These are phyloP conservation scores for Myxozyma lipomycoides DNA, from an alignment of 805 yeast species.

Conservation along the genomic window DNA sequence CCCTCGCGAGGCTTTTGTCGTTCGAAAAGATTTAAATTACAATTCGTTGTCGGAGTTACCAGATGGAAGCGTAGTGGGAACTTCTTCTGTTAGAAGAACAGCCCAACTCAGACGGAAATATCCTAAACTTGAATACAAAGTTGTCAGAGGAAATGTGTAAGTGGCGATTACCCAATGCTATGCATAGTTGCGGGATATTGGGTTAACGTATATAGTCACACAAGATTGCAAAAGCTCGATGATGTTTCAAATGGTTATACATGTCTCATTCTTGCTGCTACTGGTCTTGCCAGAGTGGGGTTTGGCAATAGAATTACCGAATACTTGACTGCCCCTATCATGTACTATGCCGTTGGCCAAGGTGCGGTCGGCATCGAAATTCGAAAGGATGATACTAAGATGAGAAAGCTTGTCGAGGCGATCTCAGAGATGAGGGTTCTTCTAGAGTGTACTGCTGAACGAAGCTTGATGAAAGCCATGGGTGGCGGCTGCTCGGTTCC, in stretches of 20 bases:
- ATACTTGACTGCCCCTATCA: conserved; percentile 64
- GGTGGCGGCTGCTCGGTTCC: conserved; percentile 99
- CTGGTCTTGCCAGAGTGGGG: conserved; percentile 77
- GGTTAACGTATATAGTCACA: conserved; percentile 41
- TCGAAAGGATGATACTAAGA: conserved; percentile 59
- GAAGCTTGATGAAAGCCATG: conserved; percentile 76
- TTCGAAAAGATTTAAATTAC: conserved; percentile 63
- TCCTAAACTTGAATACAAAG: conserved; percentile 74
- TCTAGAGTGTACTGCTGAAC: conserved; percentile 78
- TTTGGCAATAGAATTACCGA: conserved; percentile 72
- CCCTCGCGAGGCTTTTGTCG: conserved; percentile 80
- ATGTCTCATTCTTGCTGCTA: conserved; percentile 86
- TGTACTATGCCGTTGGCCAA: conserved; percentile 98
- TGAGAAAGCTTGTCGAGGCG: conserved; percentile 55
- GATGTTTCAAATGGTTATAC: conserved; percentile 48
- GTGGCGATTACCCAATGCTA: conserved; percentile 26
- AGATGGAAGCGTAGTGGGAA: conserved; percentile 81
- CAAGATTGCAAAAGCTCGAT: conserved; percentile 79
- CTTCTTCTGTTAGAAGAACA: conserved; percentile 89
- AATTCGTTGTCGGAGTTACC: conserved; percentile 71
- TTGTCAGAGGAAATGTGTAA: conserved; percentile 72
- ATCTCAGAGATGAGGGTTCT: conserved; percentile 66
- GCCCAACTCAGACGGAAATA: conserved; percentile 79
- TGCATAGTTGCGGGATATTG: no score
- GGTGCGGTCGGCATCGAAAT: conserved; percentile 96